These are phyloP conservation scores for Holtermannia corniformis DNA, from an alignment of 768 basidiomycete genomes.

Conservation along the genomic window DNA sequence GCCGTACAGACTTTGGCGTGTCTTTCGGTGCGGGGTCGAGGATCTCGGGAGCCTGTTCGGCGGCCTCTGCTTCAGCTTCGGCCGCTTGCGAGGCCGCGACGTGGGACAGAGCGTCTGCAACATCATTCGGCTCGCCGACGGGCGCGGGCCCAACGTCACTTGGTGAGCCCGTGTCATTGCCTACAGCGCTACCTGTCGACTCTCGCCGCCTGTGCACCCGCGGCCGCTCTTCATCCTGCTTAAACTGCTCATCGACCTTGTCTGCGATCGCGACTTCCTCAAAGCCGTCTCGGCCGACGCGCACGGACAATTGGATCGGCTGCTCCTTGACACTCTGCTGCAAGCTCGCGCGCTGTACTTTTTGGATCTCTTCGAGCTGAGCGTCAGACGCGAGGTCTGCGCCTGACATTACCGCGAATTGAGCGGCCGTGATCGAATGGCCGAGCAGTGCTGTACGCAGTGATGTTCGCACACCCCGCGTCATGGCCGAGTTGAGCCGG, in stretches of 20 bases:
- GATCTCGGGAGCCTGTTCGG: not conserved
- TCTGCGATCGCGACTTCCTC: constrained; percentile 23
- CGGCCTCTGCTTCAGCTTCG: not conserved
- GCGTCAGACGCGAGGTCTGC: constrained; percentile 32
- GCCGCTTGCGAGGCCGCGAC: not conserved
- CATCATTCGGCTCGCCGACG: not conserved
- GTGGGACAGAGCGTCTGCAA: not conserved
- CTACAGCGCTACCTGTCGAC: not conserved
- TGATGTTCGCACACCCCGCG: constrained; percentile 23
- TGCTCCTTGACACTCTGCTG: constrained; percentile 25
- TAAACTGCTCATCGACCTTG: constrained; percentile 16
- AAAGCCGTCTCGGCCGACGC: constrained; percentile 29
- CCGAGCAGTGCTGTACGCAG: constrained; percentile 18
- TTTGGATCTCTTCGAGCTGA: constrained; percentile 23
- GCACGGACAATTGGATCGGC: constrained; percentile 4
- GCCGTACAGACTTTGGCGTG: not conserved
- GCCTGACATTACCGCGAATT: constrained; percentile 27
- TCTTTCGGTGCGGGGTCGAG: not conserved
- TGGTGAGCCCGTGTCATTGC: not conserved
- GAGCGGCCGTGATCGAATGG: constrained; percentile 9
- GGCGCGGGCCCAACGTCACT: not conserved
- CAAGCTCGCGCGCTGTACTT: constrained; percentile 17
- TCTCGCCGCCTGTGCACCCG: constrained; percentile 6
- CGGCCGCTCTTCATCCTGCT: constrained; percentile 8
- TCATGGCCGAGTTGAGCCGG: constrained; percentile 26